Percentiles rank a stretch among this genome's conserved stretches.
These are phyloP conservation scores for Zasmidium angulare DNA, from an alignment of 2,329 filamentous ascomycete species.

Conservation along the genomic window DNA sequence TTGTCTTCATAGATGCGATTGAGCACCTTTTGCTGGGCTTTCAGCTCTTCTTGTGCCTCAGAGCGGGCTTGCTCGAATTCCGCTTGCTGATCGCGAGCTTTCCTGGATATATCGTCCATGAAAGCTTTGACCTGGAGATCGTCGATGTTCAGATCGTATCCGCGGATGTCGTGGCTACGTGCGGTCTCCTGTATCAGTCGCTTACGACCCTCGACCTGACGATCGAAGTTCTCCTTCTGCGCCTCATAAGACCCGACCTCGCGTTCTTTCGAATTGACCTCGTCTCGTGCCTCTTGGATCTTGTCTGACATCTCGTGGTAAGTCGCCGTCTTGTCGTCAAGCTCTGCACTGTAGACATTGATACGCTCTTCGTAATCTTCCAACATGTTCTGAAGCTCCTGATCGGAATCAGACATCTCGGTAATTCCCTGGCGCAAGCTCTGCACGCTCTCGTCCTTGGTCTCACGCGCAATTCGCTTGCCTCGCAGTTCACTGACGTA, in stretches of 20 bases:
- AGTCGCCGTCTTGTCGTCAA: slow-evolving; percentile 59
- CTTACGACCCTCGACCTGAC: slow-evolving; percentile 70
- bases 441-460: slow-evolving; percentile 67
- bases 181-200: slow-evolving; percentile 77
- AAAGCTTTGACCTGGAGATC: slow-evolving; percentile 74
- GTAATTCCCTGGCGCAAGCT: slow-evolving; percentile 71
- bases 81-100: slow-evolving; percentile 74
- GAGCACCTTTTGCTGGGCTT: slow-evolving; percentile 69
- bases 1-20: slow-evolving; percentile 73
- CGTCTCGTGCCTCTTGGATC: slow-evolving; percentile 47
- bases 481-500: slow-evolving; percentile 73
- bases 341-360: slow-evolving; percentile 60
- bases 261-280: slow-evolving; percentile 48
- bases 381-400: slow-evolving; percentile 68
- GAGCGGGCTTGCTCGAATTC: slow-evolving; percentile 72
- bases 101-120: slow-evolving; percentile 71
- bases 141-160: slow-evolving; percentile 76
- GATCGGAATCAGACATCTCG: slow-evolving; percentile 75
- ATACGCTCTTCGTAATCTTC: slow-evolving; percentile 78
- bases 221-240: slow-evolving; percentile 82
- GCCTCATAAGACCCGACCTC: slow-evolving; percentile 79
- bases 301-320: slow-evolving; percentile 63
- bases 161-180: slow-evolving; percentile 73
- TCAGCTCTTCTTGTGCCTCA: slow-evolving; percentile 71
- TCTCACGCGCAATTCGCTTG: slow-evolving; percentile 72